Evolutionary conservation across 257 asterid species (phyloP).

Genomic region (Nicotiana benthamiana): DNA sequence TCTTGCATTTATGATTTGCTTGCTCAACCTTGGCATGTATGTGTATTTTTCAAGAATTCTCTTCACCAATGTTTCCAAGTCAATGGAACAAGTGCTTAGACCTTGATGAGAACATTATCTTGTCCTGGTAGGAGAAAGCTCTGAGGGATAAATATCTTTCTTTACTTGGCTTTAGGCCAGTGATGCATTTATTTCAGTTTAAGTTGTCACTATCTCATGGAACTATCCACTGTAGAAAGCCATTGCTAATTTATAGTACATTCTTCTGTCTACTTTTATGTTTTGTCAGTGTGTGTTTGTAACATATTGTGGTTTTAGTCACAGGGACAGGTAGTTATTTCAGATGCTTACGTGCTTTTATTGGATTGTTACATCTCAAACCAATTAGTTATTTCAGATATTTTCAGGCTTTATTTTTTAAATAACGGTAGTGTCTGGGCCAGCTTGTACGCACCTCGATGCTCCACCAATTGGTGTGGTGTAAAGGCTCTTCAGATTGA

Average conservation of each 20-base stretch:
- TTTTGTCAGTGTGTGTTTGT: not conserved
- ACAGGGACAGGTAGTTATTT: too few species aligned
- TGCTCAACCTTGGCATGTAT: not conserved
- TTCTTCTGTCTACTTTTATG: not conserved
- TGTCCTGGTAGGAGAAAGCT: not conserved
- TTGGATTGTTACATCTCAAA: too few species aligned
- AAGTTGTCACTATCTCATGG: not conserved
- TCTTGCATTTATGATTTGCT: not conserved
- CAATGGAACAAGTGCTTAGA: not conserved
- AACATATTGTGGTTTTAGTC: not conserved
- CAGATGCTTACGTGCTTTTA: too few species aligned
- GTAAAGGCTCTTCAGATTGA: not conserved
- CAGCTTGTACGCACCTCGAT: too few species aligned
- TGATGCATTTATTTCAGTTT: not conserved
- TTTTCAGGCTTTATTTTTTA: too few species aligned
- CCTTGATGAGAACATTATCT: not conserved
- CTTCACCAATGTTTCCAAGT: not conserved
- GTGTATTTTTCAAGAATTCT: not conserved
- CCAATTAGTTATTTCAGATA: too few species aligned
- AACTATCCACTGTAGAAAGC: not conserved
- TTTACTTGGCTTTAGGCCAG: not conserved
- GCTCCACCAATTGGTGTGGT: not conserved
- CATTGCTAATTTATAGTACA: not conserved
- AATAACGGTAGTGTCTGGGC: too few species aligned
- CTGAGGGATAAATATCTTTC: not conserved